phyloP scores from a whole-genome alignment of 2,329 filamentous ascomycete species.

The Clarireedia monteithiana region DNA sequence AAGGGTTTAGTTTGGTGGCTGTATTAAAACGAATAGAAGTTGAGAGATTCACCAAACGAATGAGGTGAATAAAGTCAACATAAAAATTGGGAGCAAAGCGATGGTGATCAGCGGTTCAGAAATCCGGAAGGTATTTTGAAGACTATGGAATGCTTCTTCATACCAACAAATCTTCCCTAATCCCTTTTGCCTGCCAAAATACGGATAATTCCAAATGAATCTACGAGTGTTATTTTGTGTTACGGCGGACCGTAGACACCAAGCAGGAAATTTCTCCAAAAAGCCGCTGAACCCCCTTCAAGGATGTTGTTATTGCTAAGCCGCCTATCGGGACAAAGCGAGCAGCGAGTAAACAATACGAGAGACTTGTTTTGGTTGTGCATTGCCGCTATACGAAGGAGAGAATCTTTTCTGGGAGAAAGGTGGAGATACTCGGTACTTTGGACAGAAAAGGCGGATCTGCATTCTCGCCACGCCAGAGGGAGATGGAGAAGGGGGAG shows the following conservation, averaged over 20 bases:
- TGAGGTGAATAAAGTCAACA: constrained; percentile 37
- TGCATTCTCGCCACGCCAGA: no score
- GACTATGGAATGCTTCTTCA: constrained; percentile 7
- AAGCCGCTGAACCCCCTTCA: no score
- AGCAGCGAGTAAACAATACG: no score
- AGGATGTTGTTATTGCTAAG: background rate
- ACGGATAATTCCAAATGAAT: background rate
- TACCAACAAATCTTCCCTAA: background rate
- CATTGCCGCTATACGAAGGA: no score
- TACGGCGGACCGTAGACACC: background rate
- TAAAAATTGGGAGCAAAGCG: background rate
- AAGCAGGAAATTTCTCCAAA: background rate
- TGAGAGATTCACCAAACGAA: constrained; percentile 38
- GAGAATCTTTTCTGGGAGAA: no score
- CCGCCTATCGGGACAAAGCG: background rate
- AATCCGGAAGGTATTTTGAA: background rate
- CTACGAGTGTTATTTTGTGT: background rate
- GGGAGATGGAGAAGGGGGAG: no score
- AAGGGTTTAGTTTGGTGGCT: background rate
- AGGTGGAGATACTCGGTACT: no score
- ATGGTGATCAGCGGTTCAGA: background rate
- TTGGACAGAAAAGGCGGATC: no score
- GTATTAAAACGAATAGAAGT: constrained; percentile 1
- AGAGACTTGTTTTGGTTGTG: no score
- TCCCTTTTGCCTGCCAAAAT: background rate